Base-by-base conservation (phyloP, 163 green algal species). In the Smithsoniella earleae region DNA sequence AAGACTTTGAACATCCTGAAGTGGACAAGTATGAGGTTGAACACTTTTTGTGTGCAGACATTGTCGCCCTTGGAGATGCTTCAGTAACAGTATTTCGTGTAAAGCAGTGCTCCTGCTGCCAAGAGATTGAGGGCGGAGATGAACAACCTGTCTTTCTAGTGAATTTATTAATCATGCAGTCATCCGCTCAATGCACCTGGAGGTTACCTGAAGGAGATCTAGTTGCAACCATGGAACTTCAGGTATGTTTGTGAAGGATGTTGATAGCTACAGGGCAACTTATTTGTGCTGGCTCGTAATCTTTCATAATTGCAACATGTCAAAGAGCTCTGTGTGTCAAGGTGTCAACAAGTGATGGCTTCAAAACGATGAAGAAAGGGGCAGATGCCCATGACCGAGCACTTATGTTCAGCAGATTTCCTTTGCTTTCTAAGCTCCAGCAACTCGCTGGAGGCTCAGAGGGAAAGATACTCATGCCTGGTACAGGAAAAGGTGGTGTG, bases 341-440 rank as follows among this genome's bases (percentile, higher is more conserved):
- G 10, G 40, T 49, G 40, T 49, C 40, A 49, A 49, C 40, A 49
- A 49, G 40, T 10, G 58, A 30, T 30, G 58, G 27, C 18, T 69
- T 69, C 25, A 69, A 69, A 31, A n/a, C 20, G 25, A 69, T 69
- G 58, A 69, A 69, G 58, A 69, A 69, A 34, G 58, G 58, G 4
- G 58, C 58, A 22, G 58, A 69, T 36, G 58, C 25, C 30, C 58
- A 69, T 36, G 58, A 69, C 58, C 20, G 58, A 30, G 58, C 20
- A 5, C 6, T 36, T 4, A 30, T 69, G 58, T 36, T 69, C 3
- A 6, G 30, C 16, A 30, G 58, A 18, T 69, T 69, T 36, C 58
- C 58, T 16, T 1, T 69, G n/a, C 58, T 69, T 36, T 22, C 10
- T 36, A 69, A 34, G 25, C 58, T 69, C 16, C 58, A 69, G 4